Base-by-base conservation (phyloP, 139 green algal genomes). In the Coelastrella sp. region DNA sequence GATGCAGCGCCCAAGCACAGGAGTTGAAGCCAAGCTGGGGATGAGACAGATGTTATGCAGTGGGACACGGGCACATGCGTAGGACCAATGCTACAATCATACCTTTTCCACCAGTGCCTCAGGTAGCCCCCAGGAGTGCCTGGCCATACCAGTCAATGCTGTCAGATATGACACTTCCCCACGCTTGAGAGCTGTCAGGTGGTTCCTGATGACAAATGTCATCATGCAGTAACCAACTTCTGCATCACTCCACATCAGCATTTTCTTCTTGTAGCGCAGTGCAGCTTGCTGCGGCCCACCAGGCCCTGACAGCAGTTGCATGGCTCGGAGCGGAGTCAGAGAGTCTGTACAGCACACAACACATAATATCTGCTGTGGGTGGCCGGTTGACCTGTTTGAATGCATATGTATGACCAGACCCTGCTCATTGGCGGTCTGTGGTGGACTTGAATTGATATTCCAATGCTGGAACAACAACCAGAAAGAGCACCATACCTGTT, bases 211-310 rank as follows among this genome's bases (percentile, higher is more conserved):
- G 7, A 94, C 91, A 85, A 95, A 93, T 11, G 93, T 96, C 92
- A 96, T 94, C 86, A 96, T 93, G 91, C 92, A 94, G 91, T 96
- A 96, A 10, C 91, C 92, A 1, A 96, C 88, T 59, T 92, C 88
- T 7, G 78, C 89, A 10, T 90, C 84, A 5, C 76, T 85, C 90
- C 91, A 96, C 90, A 95, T 79, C 58, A 93, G 17, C 93, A 96
- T 94, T 91, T 96, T 96, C 87, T 95, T 94, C 90, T 96, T 96
- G 88, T 96, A 96, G 24, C 93, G 91, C 63, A 96, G 90, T 0
- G 84, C 78, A 60, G 22, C 10, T 66, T 82, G 60, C 25, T 72
- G 72, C 8, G 74, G 5, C 10, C 87, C 49, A 1, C 80, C 70
- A 9, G 15, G 19, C 25, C 91, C 91, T 8, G 88, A 57, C n/a